phyloP scores from a whole-genome alignment of 129 eudicot genomes.

The Deinandra increscens region DNA sequence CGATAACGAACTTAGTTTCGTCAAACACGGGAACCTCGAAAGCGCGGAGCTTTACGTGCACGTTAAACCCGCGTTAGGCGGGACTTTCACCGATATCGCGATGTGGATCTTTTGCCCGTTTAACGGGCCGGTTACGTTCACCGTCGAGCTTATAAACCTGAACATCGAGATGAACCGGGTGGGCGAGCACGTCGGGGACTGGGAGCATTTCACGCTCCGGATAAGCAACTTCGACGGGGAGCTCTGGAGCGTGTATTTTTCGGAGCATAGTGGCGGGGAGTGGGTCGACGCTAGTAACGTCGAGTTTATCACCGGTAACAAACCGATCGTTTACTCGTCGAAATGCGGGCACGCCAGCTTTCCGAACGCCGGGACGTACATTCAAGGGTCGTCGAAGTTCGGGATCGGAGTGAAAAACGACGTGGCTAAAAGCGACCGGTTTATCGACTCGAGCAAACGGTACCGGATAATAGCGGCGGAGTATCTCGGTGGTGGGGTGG shows the following conservation, averaged over 20 bases:
- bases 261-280: slow-evolving; percentile 85
- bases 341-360: slow-evolving; percentile 82
- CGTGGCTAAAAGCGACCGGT: slow-evolving; percentile 53
- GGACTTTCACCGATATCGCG: slow-evolving; percentile 78
- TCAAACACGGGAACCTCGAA: slow-evolving; percentile 65
- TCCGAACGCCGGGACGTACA: slow-evolving; percentile 74
- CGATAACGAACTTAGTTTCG: slow-evolving; percentile 18
- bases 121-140: slow-evolving; percentile 79
- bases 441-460: slow-evolving; percentile 57
- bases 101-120: slow-evolving; percentile 98
- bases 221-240: slow-evolving; percentile 85
- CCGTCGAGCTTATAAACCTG: slow-evolving; percentile 47
- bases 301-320: slow-evolving; percentile 74
- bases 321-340: slow-evolving; percentile 73
- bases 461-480: slow-evolving; percentile 79
- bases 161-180: slow-evolving; percentile 44
- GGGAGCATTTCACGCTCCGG: slow-evolving; percentile 96
- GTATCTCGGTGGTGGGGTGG: slow-evolving; percentile 56
- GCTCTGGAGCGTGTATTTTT: slow-evolving; percentile 64
- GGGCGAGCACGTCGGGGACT: slow-evolving; percentile 88
- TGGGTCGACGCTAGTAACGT: slow-evolving; percentile 69
- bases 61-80: slow-evolving; percentile 81
- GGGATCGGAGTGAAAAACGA: slow-evolving; percentile 81
- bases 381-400: slow-evolving; percentile 65
- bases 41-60: slow-evolving; percentile 82